Base-by-base conservation (phyloP, 192 early-diverging fungal genomes). In the Coemansia sp. region DNA sequence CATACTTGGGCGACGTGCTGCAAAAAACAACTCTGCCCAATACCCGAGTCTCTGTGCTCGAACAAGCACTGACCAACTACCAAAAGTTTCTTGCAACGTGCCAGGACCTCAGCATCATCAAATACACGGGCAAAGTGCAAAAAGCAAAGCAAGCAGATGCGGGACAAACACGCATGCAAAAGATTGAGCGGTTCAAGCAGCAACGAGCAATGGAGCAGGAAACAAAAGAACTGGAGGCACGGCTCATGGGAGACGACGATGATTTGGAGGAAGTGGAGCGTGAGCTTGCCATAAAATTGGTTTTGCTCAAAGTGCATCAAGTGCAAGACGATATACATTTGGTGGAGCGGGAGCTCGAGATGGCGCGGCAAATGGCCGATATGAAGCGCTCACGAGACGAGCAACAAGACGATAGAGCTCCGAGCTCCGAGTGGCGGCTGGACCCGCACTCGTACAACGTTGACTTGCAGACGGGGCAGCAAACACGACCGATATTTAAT, bases 181-280 rank as follows among this genome's bases (percentile, higher is more conserved):
- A 61, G 58, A 75, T 73, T 11, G 67, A 69, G 66, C 67, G 49
- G 76, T 88, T 72, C 59, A 84, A 49, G 83, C 86, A 59, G 75
- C 77, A 58, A 65, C 75, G 69, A 72, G 91, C 66, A 66, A 84
- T 63, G 87, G 92, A 95, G 66, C 90, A 93, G 72, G 87, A 82
- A 0, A 81, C 90, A 1, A 89, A 85, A 58, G 89, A 91, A 56
- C 81, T 91, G 8, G 94, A 96, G 67, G 88, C 85, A n/a, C 86
- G 84, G 63, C 72, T 81, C 32, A 79, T 81, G 52, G 67, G 43
- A 15, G 75, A 81, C 9, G 87, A 88, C 15, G 66, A 85, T 2
- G 85, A 84, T 59, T 71, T 88, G 57, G 91, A 93, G 4, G 93
- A 95, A 25, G 63, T 88, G 38, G 86, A 90, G 52, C 89, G 96